Conservation (phyloP, 148 eudicot species). For the Vaccinium macrocarpon region DNA sequence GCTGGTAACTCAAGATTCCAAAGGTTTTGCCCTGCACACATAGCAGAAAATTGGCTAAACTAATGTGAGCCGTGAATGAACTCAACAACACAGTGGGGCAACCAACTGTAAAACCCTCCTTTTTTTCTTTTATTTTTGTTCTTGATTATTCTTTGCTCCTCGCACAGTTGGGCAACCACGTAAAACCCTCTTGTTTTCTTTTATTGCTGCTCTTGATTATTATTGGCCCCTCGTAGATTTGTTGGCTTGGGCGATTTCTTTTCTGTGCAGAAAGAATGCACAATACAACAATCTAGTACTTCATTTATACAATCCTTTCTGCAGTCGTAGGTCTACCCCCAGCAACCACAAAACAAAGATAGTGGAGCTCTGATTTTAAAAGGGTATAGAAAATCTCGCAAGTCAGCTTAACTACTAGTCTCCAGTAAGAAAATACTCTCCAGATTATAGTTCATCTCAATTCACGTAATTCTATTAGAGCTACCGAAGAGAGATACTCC, state of each 20-base stretch:
- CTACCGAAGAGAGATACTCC: neutral
- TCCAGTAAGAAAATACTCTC: neutral
- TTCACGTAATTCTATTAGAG: neutral
- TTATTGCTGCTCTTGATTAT: neutral
- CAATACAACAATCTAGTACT: neutral
- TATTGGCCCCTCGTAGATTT: too few species aligned
- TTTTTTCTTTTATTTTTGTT: too few species aligned
- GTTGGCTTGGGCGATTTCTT: neutral
- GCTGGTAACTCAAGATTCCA: neutral
- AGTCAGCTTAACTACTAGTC: neutral
- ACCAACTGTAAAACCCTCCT: too few species aligned
- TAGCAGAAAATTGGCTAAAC: too few species aligned
- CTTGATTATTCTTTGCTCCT: too few species aligned
- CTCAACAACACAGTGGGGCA: too few species aligned
- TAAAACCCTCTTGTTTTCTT: neutral
- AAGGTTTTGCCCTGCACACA: neutral
- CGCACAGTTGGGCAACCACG: neutral
- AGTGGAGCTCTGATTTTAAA: neutral
- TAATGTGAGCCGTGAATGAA: too few species aligned
- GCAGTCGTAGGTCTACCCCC: neutral
- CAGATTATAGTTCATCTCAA: neutral
- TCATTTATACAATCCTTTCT: neutral
- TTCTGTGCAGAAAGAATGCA: neutral
- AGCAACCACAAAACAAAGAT: conserved; percentile 7
- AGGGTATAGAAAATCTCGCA: neutral